phyloP scores from a whole-genome alignment of 768 basidiomycete species.

The Tulasnella sp. region DNA sequence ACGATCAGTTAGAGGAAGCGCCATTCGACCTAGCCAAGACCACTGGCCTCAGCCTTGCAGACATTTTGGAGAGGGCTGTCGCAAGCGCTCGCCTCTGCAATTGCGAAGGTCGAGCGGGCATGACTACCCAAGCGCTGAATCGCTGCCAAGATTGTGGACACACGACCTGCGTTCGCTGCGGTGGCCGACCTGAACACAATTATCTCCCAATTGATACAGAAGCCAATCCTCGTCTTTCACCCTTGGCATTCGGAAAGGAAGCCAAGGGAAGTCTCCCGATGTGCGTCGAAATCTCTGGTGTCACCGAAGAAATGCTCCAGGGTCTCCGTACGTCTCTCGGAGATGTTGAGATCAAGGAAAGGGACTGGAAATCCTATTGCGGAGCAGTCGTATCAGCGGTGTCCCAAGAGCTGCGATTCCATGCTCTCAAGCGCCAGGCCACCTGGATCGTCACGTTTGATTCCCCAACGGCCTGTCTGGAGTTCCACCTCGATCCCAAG shows the following conservation, averaged over 20 bases:
- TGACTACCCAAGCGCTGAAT: slow-evolving; percentile 52
- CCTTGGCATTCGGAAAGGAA: slow-evolving; percentile 57
- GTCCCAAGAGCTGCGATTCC: slow-evolving; percentile 60
- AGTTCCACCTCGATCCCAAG: slow-evolving; percentile 61
- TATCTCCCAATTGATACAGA: slow-evolving; percentile 41
- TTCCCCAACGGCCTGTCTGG: slow-evolving; percentile 54
- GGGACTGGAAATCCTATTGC: slow-evolving; percentile 57
- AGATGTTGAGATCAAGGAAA: slow-evolving; percentile 34
- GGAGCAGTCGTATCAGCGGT: slow-evolving; percentile 49
- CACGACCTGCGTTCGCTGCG: slow-evolving; percentile 73
- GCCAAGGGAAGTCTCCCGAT: slow-evolving; percentile 78
- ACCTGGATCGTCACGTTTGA: slow-evolving; percentile 75
- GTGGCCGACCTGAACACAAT: slow-evolving; percentile 83
- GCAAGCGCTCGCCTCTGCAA: slow-evolving; percentile 66
- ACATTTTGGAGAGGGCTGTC: slow-evolving; percentile 50
- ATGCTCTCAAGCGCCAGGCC: slow-evolving; percentile 75
- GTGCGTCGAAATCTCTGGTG: slow-evolving; percentile 43
- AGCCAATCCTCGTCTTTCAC: slow-evolving; percentile 47
- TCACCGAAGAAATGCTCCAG: slow-evolving; percentile 42
- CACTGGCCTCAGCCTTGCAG: slow-evolving; percentile 33
- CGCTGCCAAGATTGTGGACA: slow-evolving; percentile 65
- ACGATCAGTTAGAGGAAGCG: slow-evolving; percentile 48
- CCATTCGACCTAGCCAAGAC: slow-evolving; percentile 57
- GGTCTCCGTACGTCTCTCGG: slow-evolving; percentile 30
- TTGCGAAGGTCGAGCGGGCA: slow-evolving; percentile 80